phyloP scores from a whole-genome alignment of 192 early-diverging fungal genomes.

The Backusella circina region DNA sequence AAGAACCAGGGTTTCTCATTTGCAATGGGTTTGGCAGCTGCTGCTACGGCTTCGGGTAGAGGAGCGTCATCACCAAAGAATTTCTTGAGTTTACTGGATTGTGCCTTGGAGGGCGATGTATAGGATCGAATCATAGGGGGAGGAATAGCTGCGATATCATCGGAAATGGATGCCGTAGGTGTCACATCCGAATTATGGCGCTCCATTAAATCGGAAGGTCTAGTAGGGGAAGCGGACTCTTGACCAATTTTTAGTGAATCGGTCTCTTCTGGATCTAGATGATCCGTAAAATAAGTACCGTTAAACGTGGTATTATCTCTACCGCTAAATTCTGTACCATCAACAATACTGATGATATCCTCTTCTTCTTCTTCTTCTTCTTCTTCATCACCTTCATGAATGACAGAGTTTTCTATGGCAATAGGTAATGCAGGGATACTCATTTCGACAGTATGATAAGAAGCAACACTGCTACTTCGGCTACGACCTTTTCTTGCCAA shows the following conservation, averaged over 20 bases:
- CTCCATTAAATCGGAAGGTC: background rate
- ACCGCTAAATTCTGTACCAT: background rate
- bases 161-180: background rate
- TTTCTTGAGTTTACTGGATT: constrained; percentile 47
- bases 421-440: background rate
- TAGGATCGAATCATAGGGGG: background rate
- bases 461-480: background rate
- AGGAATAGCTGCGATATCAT: background rate
- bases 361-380: background rate
- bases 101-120: background rate
- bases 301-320: background rate
- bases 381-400: constrained; percentile 2
- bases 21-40: background rate
- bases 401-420: background rate
- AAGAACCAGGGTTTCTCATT: constrained; percentile 63
- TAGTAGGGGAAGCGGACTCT: background rate
- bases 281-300: background rate
- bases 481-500: background rate
- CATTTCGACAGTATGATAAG: background rate
- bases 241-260: background rate
- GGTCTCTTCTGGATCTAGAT: background rate
- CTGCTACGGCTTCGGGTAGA: background rate
- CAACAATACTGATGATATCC: background rate
- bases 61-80: constrained; percentile 57
- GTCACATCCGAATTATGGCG: background rate